Percentiles rank a stretch among this genome's conserved stretches.
Evolutionary conservation across 345 rosid genomes (phyloP).

Genomic region (Durio zibethinus): DNA sequence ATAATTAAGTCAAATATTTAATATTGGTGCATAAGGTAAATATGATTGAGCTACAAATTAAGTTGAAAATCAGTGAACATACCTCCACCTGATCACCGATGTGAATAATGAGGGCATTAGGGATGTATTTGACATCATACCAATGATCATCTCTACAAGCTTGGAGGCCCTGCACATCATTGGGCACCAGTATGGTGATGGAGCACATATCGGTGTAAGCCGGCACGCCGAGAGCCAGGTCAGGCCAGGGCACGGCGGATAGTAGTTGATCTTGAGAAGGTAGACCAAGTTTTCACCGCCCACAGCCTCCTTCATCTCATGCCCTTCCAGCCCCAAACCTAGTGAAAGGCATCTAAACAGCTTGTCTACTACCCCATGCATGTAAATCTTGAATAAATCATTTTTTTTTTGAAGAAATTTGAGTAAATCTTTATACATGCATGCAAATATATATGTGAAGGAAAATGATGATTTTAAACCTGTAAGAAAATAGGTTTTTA

Average conservation of each 20-base stretch:
- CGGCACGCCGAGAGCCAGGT: conserved; percentile 69
- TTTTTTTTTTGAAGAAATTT: too few species aligned
- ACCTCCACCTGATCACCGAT: conserved; percentile 81
- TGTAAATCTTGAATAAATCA: too few species aligned
- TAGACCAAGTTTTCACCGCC: conserved; percentile 65
- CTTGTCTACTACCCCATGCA: conserved; percentile 48
- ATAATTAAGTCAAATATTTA: too few species aligned
- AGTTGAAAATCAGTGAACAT: neutral
- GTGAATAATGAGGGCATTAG: conserved; percentile 71
- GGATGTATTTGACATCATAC: conserved; percentile 66
- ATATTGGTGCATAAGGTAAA: too few species aligned
- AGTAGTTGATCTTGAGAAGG: conserved; percentile 77
- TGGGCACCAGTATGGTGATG: conserved; percentile 74
- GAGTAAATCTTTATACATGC: neutral
- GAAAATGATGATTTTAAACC: conserved; percentile 24
- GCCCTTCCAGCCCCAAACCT: conserved; percentile 57
- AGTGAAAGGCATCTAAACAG: conserved; percentile 44
- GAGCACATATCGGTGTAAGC: conserved; percentile 72
- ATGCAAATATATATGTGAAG: neutral
- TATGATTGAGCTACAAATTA: too few species aligned
- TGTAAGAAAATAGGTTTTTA: conserved; percentile 60
- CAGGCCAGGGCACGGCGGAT: conserved; percentile 93
- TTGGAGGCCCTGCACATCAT: conserved; percentile 83
- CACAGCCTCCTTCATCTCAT: conserved; percentile 42
- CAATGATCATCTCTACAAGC: conserved; percentile 58